These are phyloP conservation scores for Fusarium concolor DNA, from an alignment of 2,329 filamentous ascomycete species.

Conservation along the genomic window DNA sequence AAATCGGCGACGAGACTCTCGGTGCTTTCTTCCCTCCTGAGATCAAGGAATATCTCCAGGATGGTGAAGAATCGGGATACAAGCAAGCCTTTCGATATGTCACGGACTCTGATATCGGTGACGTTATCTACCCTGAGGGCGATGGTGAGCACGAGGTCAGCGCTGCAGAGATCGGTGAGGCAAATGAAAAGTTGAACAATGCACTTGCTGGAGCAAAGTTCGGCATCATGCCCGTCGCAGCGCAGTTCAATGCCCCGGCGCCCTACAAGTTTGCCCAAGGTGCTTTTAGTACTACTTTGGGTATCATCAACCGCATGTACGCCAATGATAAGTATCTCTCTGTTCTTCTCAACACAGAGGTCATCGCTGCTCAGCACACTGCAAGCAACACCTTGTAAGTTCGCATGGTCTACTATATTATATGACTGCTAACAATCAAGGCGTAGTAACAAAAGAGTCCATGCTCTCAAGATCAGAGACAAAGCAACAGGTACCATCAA, in stretches of 20 bases:
- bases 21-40: background rate
- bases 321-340: constrained; percentile 33
- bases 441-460: constrained; percentile 5
- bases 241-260: constrained; percentile 30
- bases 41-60: background rate
- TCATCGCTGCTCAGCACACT: constrained; percentile 13
- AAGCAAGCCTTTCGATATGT: constrained; percentile 1
- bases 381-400: constrained; percentile 4
- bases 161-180: background rate
- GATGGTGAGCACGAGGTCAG: constrained; percentile 16
- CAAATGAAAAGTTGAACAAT: constrained; percentile 6
- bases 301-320: constrained; percentile 38
- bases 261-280: constrained; percentile 34
- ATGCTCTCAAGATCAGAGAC: constrained; percentile 27
- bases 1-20: constrained; percentile 19
- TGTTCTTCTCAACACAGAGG: constrained; percentile 29
- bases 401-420: accelerated
- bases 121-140: constrained; percentile 17
- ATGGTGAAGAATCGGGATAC: background rate
- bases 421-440: accelerated
- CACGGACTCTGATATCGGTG: constrained; percentile 17
- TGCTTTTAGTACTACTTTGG: constrained; percentile 30
- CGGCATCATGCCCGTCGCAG: constrained; percentile 29
- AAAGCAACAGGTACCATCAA: constrained; percentile 11
- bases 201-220: background rate